phyloP scores from a whole-genome alignment of 768 basidiomycete species.

The Crassisporium funariophilum region DNA sequence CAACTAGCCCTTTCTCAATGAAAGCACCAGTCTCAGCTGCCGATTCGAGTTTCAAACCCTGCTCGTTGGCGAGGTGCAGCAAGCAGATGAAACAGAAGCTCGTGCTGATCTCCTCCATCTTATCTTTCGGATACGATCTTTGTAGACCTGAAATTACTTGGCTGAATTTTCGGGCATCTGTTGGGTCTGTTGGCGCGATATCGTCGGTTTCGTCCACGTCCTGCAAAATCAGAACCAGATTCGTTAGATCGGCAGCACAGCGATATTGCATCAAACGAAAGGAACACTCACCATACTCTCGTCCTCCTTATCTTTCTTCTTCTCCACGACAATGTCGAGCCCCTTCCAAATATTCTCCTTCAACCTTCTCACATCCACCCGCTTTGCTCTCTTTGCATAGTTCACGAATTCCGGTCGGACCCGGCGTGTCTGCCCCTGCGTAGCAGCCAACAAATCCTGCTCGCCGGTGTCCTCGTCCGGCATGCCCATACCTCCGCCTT shows the following conservation, averaged over 20 bases:
- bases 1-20: constrained; percentile 37
- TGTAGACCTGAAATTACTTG: constrained; percentile 84
- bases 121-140: constrained; percentile 83
- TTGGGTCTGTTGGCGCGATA: constrained; percentile 56
- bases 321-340: constrained; percentile 69
- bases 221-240: constrained; percentile 31
- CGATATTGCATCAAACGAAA: neutral
- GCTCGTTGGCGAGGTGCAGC: constrained; percentile 94
- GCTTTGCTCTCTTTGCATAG: constrained; percentile 93
- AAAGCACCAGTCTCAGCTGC: constrained; percentile 22
- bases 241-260: neutral
- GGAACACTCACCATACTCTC: constrained; percentile 51
- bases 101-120: constrained; percentile 98
- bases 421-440: constrained; percentile 74
- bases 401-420: constrained; percentile 88
- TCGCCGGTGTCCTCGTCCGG: constrained; percentile 66
- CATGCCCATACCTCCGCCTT: constrained; percentile 43
- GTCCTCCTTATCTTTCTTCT: constrained; percentile 43
- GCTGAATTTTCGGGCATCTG: constrained; percentile 70
- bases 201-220: constrained; percentile 50
- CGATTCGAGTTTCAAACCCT: constrained; percentile 82
- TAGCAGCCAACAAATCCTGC: constrained; percentile 85
- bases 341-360: constrained; percentile 99
- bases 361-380: constrained; percentile 93
- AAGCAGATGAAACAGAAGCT: constrained; percentile 99